Evolutionary conservation across 495 filamentous ascomycete genomes (phyloP).

Genomic region (Tuber brumale): DNA sequence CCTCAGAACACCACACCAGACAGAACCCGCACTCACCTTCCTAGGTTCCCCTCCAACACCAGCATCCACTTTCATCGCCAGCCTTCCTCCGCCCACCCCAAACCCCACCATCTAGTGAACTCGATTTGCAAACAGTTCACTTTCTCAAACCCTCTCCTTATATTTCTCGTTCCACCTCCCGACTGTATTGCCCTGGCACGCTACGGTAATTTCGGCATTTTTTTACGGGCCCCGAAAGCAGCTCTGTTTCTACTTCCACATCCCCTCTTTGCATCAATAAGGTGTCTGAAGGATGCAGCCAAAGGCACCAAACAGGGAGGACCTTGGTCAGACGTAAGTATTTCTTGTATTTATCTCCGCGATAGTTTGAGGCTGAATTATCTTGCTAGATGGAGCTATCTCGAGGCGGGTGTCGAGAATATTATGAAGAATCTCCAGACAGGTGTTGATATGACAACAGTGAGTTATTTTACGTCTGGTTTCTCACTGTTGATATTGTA

Average conservation of each 20-base stretch:
- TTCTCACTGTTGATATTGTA: constrained; percentile 1
- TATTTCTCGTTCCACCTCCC: not conserved
- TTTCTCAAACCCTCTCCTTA: constrained; percentile 1
- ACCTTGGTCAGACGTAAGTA: constrained; percentile 74
- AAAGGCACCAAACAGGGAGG: constrained; percentile 64
- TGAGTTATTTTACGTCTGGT: constrained; percentile 47
- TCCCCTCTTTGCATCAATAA: constrained; percentile 11
- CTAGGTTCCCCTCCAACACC: constrained; percentile 33
- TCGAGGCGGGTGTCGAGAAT: constrained; percentile 77
- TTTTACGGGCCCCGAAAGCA: constrained; percentile 16
- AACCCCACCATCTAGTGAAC: constrained; percentile 25
- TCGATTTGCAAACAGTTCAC: constrained; percentile 13
- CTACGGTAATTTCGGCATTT: constrained; percentile 28
- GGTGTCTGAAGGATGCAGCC: constrained; percentile 23
- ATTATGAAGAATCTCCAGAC: constrained; percentile 89
- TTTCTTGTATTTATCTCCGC: constrained; percentile 8
- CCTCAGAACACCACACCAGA: constrained; percentile 29
- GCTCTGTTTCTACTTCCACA: constrained; percentile 23
- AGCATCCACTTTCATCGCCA: constrained; percentile 31
- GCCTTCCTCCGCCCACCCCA: not conserved
- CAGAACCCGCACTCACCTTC: constrained; percentile 17
- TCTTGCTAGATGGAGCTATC: constrained; percentile 67
- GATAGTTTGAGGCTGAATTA: constrained; percentile 26
- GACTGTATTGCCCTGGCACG: constrained; percentile 21
- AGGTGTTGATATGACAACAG: constrained; percentile 84